Evolutionary conservation across 768 basidiomycete species (phyloP).

Genomic region (Hericium coralloides): DNA sequence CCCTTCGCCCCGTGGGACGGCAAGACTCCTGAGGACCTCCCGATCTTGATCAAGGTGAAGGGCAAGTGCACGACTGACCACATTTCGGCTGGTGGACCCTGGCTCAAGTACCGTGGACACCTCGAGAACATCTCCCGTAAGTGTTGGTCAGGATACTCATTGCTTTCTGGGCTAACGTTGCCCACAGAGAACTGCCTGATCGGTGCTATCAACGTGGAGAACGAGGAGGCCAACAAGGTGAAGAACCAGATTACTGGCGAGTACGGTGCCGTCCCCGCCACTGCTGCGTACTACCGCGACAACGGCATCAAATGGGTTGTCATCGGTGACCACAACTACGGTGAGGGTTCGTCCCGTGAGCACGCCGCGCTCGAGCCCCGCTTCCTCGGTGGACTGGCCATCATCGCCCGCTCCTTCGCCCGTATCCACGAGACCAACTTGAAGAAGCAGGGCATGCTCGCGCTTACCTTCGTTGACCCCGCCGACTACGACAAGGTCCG

Average conservation of each 20-base stretch:
- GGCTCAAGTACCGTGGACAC: constrained; percentile 99
- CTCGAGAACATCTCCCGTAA: constrained; percentile 93
- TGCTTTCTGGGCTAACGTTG: not conserved
- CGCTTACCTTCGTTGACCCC: constrained; percentile 84
- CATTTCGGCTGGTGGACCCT: constrained; percentile 95
- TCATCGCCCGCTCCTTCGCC: constrained; percentile 94
- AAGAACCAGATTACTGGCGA: constrained; percentile 86
- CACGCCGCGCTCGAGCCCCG: constrained; percentile 96
- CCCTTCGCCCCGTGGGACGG: constrained; percentile 94
- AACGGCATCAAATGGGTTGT: constrained; percentile 94
- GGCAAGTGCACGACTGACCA: constrained; percentile 99
- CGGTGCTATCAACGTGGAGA: constrained; percentile 93
- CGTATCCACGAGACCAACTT: constrained; percentile 97
- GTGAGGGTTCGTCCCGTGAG: constrained; percentile 97
- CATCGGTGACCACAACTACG: constrained; percentile 92
- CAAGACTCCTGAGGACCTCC: constrained; percentile 81
- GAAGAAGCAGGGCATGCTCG: constrained; percentile 99
- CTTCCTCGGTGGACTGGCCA: constrained; percentile 89
- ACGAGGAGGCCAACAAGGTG: constrained; percentile 93
- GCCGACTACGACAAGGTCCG: constrained; percentile 92
- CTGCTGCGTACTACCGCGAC: constrained; percentile 84
- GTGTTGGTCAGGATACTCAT: not conserved
- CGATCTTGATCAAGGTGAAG: constrained; percentile 94
- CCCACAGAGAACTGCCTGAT: constrained; percentile 87
- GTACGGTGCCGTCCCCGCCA: constrained; percentile 77